phyloP scores from a whole-genome alignment of 2,329 filamentous ascomycete species.

The Penicillium brasilianum region DNA sequence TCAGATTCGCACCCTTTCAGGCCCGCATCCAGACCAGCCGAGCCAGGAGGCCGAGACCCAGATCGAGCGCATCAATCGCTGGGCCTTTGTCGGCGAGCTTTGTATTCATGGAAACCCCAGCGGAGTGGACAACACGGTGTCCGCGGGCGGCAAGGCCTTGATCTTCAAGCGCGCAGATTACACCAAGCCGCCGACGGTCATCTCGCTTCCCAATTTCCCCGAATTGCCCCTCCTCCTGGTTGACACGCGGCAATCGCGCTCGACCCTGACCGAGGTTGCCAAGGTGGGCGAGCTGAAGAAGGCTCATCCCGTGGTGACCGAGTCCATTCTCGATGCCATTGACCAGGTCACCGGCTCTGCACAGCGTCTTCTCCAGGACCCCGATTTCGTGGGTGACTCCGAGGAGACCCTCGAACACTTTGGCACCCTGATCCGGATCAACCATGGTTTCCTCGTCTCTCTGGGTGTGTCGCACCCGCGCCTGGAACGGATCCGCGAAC shows the following conservation, averaged over 20 bases:
- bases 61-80: constrained; percentile 93
- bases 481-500: constrained; percentile 85
- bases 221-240: constrained; percentile 88
- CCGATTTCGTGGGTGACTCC: constrained; percentile 70
- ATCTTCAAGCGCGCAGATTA: constrained; percentile 84
- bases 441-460: constrained; percentile 89
- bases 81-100: constrained; percentile 97
- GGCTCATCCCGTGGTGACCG: constrained; percentile 76
- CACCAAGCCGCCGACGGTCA: constrained; percentile 74
- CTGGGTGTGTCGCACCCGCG: constrained; percentile 94
- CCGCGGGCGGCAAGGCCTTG: constrained; percentile 91
- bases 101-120: constrained; percentile 97
- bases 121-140: constrained; percentile 95
- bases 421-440: constrained; percentile 88
- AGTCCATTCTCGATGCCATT: constrained; percentile 82
- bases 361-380: constrained; percentile 59
- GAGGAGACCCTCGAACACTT: constrained; percentile 71
- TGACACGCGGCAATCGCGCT: constrained; percentile 86
- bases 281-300: constrained; percentile 79
- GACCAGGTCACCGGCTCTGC: constrained; percentile 66
- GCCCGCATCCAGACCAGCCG: constrained; percentile 90
- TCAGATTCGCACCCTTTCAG: constrained; percentile 85
- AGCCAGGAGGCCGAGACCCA: constrained; percentile 85
- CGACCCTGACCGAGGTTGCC: constrained; percentile 80
- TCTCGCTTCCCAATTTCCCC: constrained; percentile 82